Conservation (phyloP, 768 basidiomycete species). For the Phanerochaete sordida region DNA sequence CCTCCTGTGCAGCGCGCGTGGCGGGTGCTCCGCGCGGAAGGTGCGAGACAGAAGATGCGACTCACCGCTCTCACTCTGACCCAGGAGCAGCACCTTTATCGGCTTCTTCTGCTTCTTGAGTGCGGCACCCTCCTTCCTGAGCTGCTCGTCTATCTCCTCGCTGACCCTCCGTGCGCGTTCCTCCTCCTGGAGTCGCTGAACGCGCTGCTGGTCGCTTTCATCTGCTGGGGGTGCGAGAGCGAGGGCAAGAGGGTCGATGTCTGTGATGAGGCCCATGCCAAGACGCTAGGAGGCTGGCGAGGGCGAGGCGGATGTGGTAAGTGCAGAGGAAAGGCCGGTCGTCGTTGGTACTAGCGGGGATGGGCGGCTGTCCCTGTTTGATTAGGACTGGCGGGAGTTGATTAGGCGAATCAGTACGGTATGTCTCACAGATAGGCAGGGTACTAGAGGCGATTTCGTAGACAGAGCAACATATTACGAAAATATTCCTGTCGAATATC, state of each 20-base stretch:
- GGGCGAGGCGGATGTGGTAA: neutral
- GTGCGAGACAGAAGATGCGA: constrained; percentile 13
- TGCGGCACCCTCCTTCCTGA: constrained; percentile 55
- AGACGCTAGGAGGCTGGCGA: neutral
- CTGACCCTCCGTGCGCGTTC: constrained; percentile 59
- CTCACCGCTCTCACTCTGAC: constrained; percentile 70
- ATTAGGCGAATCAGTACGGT: neutral
- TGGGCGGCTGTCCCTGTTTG: neutral
- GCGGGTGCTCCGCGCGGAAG: no score
- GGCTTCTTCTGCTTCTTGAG: constrained; percentile 63
- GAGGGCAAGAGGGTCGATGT: constrained; percentile 53
- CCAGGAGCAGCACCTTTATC: constrained; percentile 71
- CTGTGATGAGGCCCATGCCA: constrained; percentile 11
- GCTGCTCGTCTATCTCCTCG: constrained; percentile 74
- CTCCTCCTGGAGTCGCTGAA: constrained; percentile 55
- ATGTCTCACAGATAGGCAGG: neutral
- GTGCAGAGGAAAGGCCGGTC: neutral
- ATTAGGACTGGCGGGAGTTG: neutral
- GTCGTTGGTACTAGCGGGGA: neutral
- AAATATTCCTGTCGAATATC: neutral
- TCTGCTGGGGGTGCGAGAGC: constrained; percentile 60
- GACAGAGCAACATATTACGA: neutral
- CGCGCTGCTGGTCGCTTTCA: constrained; percentile 57
- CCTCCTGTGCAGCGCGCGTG: no score
- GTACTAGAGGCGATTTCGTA: neutral